These are phyloP conservation scores for Cytospora schulzeri DNA, from an alignment of 2,329 filamentous ascomycete genomes.

Conservation along the genomic window DNA sequence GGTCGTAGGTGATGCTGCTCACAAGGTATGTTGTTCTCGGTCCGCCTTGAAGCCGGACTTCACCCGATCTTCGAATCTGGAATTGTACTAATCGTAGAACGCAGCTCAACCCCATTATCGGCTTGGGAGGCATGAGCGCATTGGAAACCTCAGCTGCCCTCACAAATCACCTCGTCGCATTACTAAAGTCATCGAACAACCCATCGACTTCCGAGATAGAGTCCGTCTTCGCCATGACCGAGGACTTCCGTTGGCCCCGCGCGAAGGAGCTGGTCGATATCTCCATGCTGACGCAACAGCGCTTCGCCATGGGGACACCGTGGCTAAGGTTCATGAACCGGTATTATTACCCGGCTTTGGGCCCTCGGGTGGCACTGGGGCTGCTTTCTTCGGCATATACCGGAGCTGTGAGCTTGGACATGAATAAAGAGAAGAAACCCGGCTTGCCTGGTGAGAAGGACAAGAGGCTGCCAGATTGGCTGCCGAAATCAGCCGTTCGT, in stretches of 20 bases:
- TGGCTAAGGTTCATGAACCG: constrained; percentile 10
- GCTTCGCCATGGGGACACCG: constrained; percentile 13
- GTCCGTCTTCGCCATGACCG: neutral
- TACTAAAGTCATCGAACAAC: neutral
- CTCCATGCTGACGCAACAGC: constrained; percentile 10
- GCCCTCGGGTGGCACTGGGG: constrained; percentile 1
- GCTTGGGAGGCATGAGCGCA: constrained; percentile 10
- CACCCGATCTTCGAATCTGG: neutral
- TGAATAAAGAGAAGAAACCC: neutral
- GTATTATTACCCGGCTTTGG: constrained; percentile 5
- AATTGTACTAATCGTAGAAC: neutral
- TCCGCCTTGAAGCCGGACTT: neutral
- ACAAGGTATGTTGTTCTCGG: constrained; percentile 35
- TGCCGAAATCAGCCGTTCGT: neutral
- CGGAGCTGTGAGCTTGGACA: neutral
- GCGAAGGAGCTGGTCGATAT: constrained; percentile 6
- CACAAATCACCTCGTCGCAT: constrained; percentile 13
- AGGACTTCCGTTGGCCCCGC: constrained; percentile 6
- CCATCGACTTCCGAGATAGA: constrained; percentile 4
- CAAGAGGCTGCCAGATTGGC: neutral
- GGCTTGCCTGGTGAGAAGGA: neutral
- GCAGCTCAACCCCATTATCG: constrained; percentile 15
- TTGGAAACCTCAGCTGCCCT: constrained; percentile 11
- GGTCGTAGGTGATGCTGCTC: constrained; percentile 37
- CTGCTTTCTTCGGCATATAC: constrained; percentile 7